These are phyloP conservation scores for Cymbopogon citratus DNA, from an alignment of 176 grass and related monocot genomes.

Conservation along the genomic window DNA sequence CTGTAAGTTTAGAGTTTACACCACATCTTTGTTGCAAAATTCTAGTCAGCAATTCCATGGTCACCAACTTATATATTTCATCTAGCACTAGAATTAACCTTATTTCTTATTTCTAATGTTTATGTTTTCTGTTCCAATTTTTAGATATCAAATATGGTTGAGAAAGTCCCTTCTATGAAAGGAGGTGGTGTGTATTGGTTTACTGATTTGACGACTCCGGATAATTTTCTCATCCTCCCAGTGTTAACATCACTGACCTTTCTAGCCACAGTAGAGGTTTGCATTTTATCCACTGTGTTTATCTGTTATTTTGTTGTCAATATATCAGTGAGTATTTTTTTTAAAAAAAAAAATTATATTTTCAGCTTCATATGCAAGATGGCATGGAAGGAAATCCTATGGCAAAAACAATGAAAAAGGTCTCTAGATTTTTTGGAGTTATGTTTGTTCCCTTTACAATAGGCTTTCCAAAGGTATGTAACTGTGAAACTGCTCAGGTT, in stretches of 20 bases:
- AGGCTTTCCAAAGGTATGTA: conserved; percentile 79
- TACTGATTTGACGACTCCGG: conserved; percentile 94
- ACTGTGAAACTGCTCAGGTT: conserved; percentile 4
- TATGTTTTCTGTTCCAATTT: conserved; percentile 29
- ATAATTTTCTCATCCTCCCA: conserved; percentile 58
- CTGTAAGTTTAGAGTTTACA: conserved; percentile 51
- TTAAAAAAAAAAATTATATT: background rate
- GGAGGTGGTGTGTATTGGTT: conserved; percentile 90
- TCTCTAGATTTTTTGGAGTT: conserved; percentile 64
- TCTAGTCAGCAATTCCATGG: background rate
- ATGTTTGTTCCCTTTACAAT: conserved; percentile 65
- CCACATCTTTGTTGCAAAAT: background rate
- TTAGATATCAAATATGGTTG: conserved; percentile 94
- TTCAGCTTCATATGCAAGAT: conserved; percentile 93
- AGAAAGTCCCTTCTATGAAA: conserved; percentile 94
- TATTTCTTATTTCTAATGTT: background rate
- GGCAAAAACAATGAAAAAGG: conserved; percentile 60
- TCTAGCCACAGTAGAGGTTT: conserved; percentile 77
- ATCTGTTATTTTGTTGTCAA: background rate
- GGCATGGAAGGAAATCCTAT: conserved; percentile 91
- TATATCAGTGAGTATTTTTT: background rate
- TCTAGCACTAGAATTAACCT: conserved; percentile 5
- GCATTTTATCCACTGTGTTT: background rate
- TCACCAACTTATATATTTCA: background rate
- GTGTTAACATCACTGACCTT: conserved; percentile 72